Conservation (phyloP, 306 rosid genomes). For the Cajanus cajan region DNA sequence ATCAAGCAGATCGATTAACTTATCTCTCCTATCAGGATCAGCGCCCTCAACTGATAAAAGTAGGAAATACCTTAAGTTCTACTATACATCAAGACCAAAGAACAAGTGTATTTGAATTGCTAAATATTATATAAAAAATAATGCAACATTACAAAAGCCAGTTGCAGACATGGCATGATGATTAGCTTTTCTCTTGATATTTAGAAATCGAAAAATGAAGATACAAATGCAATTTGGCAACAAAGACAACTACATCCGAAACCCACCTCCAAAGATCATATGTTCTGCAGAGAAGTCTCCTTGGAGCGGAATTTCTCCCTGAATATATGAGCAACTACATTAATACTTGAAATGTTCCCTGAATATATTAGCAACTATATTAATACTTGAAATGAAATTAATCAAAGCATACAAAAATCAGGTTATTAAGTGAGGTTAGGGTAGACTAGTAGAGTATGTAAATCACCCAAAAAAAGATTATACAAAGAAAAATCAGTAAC, state of each 20-base stretch:
- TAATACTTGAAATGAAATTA: slow-evolving; percentile 24
- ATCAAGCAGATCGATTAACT: slow-evolving; percentile 85
- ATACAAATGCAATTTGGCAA: slow-evolving; percentile 13
- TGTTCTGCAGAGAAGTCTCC: slow-evolving; percentile 98
- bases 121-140: slow-evolving; percentile 1
- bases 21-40: slow-evolving; percentile 82
- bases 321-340: slow-evolving; percentile 30
- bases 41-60: slow-evolving; percentile 78
- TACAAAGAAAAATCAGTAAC: not conserved
- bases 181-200: slow-evolving; percentile 15
- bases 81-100: slow-evolving; percentile 17
- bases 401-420: slow-evolving; percentile 19
- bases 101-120: not conserved
- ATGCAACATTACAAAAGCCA: slow-evolving; percentile 3
- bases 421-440: not conserved
- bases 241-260: slow-evolving; percentile 9
- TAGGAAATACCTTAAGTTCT: slow-evolving; percentile 9
- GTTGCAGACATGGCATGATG: slow-evolving; percentile 6
- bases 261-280: slow-evolving; percentile 97
- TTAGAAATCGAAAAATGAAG: not conserved
- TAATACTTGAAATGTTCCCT: slow-evolving; percentile 46
- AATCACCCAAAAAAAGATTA: not conserved
- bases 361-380: slow-evolving; percentile 35
- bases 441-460: not conserved
- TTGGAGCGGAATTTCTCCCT: slow-evolving; percentile 97